Percentiles rank a stretch among this genome's conserved stretches.
Evolutionary conservation across 2,329 filamentous ascomycete genomes (phyloP).

Genomic region (Penicillium paneum): DNA sequence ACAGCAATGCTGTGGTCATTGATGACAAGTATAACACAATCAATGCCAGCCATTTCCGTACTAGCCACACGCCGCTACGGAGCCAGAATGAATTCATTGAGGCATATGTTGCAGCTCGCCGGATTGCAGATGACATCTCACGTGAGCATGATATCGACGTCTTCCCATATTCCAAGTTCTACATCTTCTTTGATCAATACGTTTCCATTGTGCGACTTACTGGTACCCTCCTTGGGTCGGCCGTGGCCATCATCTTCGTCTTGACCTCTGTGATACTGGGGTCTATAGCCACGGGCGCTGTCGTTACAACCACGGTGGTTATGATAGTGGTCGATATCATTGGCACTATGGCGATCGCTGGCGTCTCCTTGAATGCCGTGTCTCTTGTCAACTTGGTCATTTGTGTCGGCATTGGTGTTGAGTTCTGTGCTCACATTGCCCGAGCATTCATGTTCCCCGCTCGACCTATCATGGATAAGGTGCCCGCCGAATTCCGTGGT

Average conservation of each 20-base stretch:
- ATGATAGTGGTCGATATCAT: constrained; percentile 96
- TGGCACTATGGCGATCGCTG: constrained; percentile 85
- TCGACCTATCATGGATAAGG: constrained; percentile 73
- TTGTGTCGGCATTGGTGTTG: constrained; percentile 91
- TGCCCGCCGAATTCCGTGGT: constrained; percentile 72
- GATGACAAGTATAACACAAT: constrained; percentile 66
- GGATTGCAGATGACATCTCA: constrained; percentile 76
- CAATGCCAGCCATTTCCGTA: constrained; percentile 85
- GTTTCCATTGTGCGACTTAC: constrained; percentile 78
- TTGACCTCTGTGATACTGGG: constrained; percentile 79
- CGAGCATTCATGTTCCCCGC: constrained; percentile 94
- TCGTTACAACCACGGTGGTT: constrained; percentile 80
- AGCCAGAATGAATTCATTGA: constrained; percentile 91
- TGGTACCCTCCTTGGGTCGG: constrained; percentile 73
- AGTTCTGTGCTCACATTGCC: constrained; percentile 96
- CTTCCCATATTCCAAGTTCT: constrained; percentile 96
- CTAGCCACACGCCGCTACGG: constrained; percentile 78
- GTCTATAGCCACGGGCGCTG: constrained; percentile 72
- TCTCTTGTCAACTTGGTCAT: constrained; percentile 95
- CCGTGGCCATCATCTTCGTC: constrained; percentile 78
- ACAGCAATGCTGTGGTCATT: constrained; percentile 78
- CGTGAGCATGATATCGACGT: constrained; percentile 71
- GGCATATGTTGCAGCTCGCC: constrained; percentile 82
- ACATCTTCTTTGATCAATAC: constrained; percentile 99
- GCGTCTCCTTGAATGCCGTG: constrained; percentile 90